Base-by-base conservation (phyloP, 2,329 filamentous ascomycete species). In the Clonostachys solani region DNA sequence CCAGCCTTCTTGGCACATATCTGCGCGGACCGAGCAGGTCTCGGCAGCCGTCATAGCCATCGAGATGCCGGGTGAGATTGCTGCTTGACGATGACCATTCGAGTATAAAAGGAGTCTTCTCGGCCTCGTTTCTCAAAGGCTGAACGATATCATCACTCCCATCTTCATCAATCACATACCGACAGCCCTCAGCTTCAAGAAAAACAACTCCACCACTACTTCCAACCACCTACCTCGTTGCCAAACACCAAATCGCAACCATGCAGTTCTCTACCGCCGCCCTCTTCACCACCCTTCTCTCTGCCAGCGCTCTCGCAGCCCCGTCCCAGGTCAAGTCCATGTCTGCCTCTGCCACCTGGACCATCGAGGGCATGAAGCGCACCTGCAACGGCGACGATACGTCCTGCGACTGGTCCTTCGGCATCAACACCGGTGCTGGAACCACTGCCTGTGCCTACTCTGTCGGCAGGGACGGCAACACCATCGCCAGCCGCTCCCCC, bases 261-360 rank as follows among this genome's bases (percentile, higher is more conserved):
- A 75, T 75, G 72, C 68, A 73, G 56, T 59, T 74, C 64, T 65
- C 68, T 51, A 60, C 62, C 55, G 54, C 44, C 49, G 47, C 49
- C 42, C 40, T 69, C 49, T 54, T 65, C 53, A 52, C 61, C 55
- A 52, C 66, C 56, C 42, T 67, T 50, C 56, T 62, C 48, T 59
- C 68, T 56, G 56, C 67, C 54, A 56, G 65, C 42, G 60, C 62
- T 51, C 48, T 65, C 46, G 62, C 68, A 33, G 64, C 67, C 35
- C 66, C 71, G 33, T 50, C 53, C 17, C 55, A 57, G 50, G 43
- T 43, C 47, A 47, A 48, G 45, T 68, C 62, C 57, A 73, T 73
- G 67, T 64, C 65, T 45, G 42, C 60, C 18, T 42, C 52, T 33
- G 58, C 67, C 65, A 64, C 60, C 56, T 74, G 69, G 65, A 64